These are phyloP conservation scores for Phytopythium chamaehyphon DNA, from an alignment of 352 stramenopile species.

Conservation along the genomic window DNA sequence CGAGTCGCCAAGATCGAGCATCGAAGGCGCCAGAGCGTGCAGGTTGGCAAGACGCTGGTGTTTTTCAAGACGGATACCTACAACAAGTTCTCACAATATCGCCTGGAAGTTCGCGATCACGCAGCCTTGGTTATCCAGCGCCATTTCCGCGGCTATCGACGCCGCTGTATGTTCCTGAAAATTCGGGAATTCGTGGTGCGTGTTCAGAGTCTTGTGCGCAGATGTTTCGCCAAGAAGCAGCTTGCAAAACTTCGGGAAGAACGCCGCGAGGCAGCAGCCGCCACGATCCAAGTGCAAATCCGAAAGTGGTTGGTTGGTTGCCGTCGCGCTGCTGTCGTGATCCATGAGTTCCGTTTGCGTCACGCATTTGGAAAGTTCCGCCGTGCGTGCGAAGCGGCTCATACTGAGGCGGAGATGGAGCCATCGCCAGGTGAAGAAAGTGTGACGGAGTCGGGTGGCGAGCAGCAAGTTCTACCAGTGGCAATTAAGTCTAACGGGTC, in stretches of 20 bases:
- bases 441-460: slow-evolving; percentile 7
- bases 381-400: slow-evolving; percentile 16
- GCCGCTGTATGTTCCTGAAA: slow-evolving; percentile 30
- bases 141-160: slow-evolving; percentile 37
- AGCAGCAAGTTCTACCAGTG: background rate
- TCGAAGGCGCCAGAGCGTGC: slow-evolving; percentile 30
- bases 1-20: background rate
- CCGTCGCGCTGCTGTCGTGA: slow-evolving; percentile 7
- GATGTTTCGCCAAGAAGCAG: slow-evolving; percentile 33
- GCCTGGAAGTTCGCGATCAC: slow-evolving; percentile 28
- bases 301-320: slow-evolving; percentile 24
- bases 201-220: slow-evolving; percentile 40
- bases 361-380: slow-evolving; percentile 30
- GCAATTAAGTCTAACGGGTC: background rate
- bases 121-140: slow-evolving; percentile 40
- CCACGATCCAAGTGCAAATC: slow-evolving; percentile 24
- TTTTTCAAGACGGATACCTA: slow-evolving; percentile 62
- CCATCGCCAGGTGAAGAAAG: slow-evolving; percentile 21
- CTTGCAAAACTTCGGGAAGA: slow-evolving; percentile 24
- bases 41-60: slow-evolving; percentile 57
- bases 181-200: slow-evolving; percentile 26
- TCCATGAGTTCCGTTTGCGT: slow-evolving; percentile 28
- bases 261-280: slow-evolving; percentile 25
- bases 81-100: slow-evolving; percentile 49
- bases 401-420: slow-evolving; percentile 21